Base-by-base conservation (phyloP, 164 flowering plant species). In the Stephania japonica region DNA sequence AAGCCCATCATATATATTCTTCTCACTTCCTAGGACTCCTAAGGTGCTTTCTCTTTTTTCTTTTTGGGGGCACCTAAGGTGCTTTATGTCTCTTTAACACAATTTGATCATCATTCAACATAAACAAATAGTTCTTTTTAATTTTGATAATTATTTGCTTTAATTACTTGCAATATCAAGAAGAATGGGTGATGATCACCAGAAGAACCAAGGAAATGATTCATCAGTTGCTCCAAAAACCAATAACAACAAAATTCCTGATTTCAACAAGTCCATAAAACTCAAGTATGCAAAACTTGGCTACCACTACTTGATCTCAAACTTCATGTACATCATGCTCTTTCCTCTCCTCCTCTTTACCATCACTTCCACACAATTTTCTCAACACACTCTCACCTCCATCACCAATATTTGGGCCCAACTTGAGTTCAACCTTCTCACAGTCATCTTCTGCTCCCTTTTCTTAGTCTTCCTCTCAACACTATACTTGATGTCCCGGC, bases 241-340 rank as follows among this genome's bases (percentile, higher is more conserved):
- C 26, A 24, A 62, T 11, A 62, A 62, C n/a, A 62, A 26, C 65
- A 47, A 81, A 71, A 86, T 87, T 70, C 91, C 87, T 43, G 88
- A 86, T 79, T 86, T 85, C 73, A 84, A 84, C 24, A 78, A 82
- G 72, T 81, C 88, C 24, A 86, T 88, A 79, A 88, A 83, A 47
- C 76, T 88, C 83, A 88, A 88, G 53, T 88, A 88, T 74, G 90
- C 85, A 26, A 88, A 88, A 64, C 84, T 88, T 21, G 91, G 90
- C n/a, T 86, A 88, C 72, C 90, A 89, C 76, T 78, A 85, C 78
- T 84, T 89, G 44, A 81, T 89, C 41, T 83, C 90, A 14, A 86
- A 87, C 79, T 89, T 82, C 56, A 82, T 88, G 84, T 85, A 77
- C 79, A 81, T 88, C 19, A 69, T 77, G 59, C 72, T 86, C 44